Base-by-base conservation (phyloP, 495 filamentous ascomycete genomes). In the Penicillium malachiteum region DNA sequence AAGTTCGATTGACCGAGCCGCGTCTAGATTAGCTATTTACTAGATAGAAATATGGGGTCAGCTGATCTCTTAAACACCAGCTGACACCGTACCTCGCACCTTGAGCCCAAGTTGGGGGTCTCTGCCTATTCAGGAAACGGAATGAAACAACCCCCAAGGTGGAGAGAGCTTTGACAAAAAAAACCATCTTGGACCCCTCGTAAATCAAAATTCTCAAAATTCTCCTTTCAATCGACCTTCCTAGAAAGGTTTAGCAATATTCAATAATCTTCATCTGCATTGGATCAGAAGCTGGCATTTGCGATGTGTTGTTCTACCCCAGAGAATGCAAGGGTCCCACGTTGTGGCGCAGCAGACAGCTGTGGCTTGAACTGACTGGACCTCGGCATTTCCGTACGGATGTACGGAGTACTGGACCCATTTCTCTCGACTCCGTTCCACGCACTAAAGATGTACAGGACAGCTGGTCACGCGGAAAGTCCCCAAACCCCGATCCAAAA, bases 291-390 rank as follows among this genome's bases (percentile, higher is more conserved):
- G 40, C 40, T 21, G 17, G 40, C 13, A 16, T 16, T 8, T 26
- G 21, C 21, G 21, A 26, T 26, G 21, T 26, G 46, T n/a, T 10
- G 30, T 34, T 44, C 13, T 52, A 52, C 49, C 55, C 55, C 55
- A 48, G 55, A 56, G 45, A 57, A 52, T 48, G 42, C 30, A 48
- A 46, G 32, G 48, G 11, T 34, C 32, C 48, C 41, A 46, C 48
- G 41, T 47, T 50, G 55, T 57, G 55, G 55, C 55, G 55, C 55
- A 57, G 55, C 55, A 43, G n/a, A n/a, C 9, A 21, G 21, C n/a
- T n/a, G 21, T 26, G 21, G 21, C 21, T 26, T 26, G 21, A 26
- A 26, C 21, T 26, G 21, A 21, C 47, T 11, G 10, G 45, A 30
- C 32, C 34, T 50, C 48, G 37, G 16, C 21, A 39, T 38, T 35